Conservation (phyloP, 2,329 filamentous ascomycete species). For the Dothideomycetes sp. region DNA sequence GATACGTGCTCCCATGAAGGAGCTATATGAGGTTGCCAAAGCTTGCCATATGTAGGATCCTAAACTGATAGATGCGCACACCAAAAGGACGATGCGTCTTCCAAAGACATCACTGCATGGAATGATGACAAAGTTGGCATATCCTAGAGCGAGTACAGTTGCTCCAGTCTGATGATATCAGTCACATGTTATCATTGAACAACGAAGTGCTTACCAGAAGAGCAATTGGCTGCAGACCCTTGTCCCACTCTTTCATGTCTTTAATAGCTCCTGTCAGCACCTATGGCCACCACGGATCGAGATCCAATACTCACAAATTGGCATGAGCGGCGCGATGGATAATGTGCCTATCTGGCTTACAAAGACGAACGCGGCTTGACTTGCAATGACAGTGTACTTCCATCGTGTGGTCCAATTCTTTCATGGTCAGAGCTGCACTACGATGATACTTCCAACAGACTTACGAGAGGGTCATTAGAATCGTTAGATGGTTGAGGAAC, state of each 20-base stretch:
- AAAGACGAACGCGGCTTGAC: neutral
- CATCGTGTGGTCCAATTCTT: neutral
- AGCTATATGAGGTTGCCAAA: constrained; percentile 28
- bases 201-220: neutral
- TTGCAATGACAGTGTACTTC: neutral
- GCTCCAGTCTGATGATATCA: constrained; percentile 26
- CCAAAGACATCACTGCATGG: constrained; percentile 38
- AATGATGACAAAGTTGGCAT: constrained; percentile 28
- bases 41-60: constrained; percentile 34
- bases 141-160: constrained; percentile 44
- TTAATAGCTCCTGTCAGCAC: neutral
- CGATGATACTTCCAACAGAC: neutral
- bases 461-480: neutral
- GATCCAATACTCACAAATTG: neutral
- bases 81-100: constrained; percentile 39
- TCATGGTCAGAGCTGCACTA: neutral
- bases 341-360: neutral
- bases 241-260: neutral
- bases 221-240: neutral
- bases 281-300: neutral
- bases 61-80: constrained; percentile 14
- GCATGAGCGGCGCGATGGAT: neutral
- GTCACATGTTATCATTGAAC: neutral
- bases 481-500: neutral
- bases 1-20: constrained; percentile 31